Evolutionary conservation across 495 filamentous ascomycete species (phyloP), one percentile per base, ranked within the genome.

Genomic region (Penicillium robsamsonii): DNA sequence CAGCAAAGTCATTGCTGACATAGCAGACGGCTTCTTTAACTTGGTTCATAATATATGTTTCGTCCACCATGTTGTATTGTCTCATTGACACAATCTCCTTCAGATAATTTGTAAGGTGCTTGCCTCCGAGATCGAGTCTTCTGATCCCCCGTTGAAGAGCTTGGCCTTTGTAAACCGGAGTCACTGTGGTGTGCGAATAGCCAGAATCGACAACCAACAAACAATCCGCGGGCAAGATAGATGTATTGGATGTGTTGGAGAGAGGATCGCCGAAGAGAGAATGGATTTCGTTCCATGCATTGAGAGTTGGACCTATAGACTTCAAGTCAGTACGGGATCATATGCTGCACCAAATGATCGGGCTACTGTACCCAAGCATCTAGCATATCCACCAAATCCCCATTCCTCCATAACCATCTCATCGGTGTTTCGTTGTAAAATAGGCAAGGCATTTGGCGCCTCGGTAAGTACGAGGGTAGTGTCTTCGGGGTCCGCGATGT

Each of bases 371-470:
- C 85, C 67, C 54, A 90, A 71, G 62, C 81, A 86, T 46, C 94
- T 81, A 54, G 84, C 86, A 70, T 95, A 96, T 45, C 86, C 85
- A 17, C 87, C 83, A 72, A 97, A 97, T n/a, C 90, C 91, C 78
- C 92, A 97, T 68, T 97, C 92, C 67, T 99, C 94, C 76, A 97
- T 97, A 0, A 97, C 83, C 67, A 99, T 90, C 77, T 99, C 91
- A 68, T 97, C 94, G 55, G 90, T 90, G 66, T 96, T 92, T 17
- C 82, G 84, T 71, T 97, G 93, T 50, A 99, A 73, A 10, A 81
- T 76, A 4, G 85, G 83, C 43, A 93, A 80, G 4, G 88, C 84
- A 70, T 97, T 97, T n/a, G 95, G 89, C 31, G 91, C 88, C 71
- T 99, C 94, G 22, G 91, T 86, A 29, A 98, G 81, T 1, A 99